Evolutionary conservation across 345 rosid genomes (phyloP).

Genomic region (Murraya koenigii): DNA sequence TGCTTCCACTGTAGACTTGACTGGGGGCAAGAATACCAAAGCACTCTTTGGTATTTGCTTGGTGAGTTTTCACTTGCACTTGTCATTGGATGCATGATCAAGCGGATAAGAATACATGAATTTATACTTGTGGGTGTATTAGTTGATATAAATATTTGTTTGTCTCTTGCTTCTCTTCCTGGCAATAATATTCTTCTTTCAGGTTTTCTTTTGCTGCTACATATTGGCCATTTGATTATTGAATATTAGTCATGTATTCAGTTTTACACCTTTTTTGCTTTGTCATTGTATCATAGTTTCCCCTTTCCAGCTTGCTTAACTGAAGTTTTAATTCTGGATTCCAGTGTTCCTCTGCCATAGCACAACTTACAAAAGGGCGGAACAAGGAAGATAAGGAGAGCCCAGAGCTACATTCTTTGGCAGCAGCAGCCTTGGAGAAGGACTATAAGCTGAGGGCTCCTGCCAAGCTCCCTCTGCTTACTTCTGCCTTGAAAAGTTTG

Average conservation of each 20-base stretch:
- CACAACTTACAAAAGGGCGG: constrained; percentile 74
- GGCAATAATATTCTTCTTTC: neutral
- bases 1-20: constrained; percentile 76
- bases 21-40: constrained; percentile 91
- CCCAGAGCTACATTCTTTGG: constrained; percentile 70
- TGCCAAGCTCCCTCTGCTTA: constrained; percentile 57
- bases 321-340: constrained; percentile 17
- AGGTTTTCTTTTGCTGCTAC: neutral
- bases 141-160: neutral
- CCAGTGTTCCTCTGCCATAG: constrained; percentile 80
- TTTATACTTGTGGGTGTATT: neutral
- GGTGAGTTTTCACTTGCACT: constrained; percentile 48
- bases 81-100: neutral
- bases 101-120: neutral
- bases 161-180: neutral
- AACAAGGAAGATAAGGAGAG: constrained; percentile 87
- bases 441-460: constrained; percentile 85
- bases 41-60: constrained; percentile 86
- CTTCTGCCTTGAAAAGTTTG: constrained; percentile 74
- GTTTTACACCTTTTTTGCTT: neutral
- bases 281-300: neutral
- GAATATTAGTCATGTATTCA: neutral
- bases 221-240: neutral
- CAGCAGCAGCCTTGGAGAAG: constrained; percentile 69
- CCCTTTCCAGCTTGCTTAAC: constrained; percentile 7